Evolutionary conservation across 2,329 filamentous ascomycete species (phyloP), one percentile per base, ranked within the genome.

Genomic region (Diplocarpon rosae): DNA sequence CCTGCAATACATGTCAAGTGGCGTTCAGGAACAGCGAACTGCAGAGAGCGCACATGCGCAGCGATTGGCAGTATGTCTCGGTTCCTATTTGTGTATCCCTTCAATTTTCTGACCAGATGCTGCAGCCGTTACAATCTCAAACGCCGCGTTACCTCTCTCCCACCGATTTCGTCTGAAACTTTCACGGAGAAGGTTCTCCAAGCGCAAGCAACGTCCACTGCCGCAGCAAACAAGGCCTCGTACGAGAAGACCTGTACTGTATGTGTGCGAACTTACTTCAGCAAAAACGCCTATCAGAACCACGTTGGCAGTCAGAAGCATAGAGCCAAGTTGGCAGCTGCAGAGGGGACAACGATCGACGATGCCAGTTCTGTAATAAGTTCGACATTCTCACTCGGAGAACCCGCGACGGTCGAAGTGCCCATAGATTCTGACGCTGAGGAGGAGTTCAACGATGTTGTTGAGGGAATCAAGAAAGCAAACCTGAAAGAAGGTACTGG

Each of bases 1-100:
- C 90, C 45, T 98, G 92, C 78, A 98, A 96, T 66, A 92, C 89
- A 47, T 98, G 92, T 63, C 87, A 95, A 64, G 89, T 98, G 56
- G 92, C 90, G 42, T 98, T 96, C 68, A 83, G 90, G 54, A 88
- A 86, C 62, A 88, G 85, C 63, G 90, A 96, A 62, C 74, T 93
- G 45, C 92, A 98, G 68, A 82, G 92, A 63, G 81, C 78, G 31
- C 92, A 98, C 63, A 98, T 98, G 92, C 88, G 92, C 65, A 92
- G 83, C 57, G 92, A 98, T 69, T 98, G 92, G 92, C 90, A 98
- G 84, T 92, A 74, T 69, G 85, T 80, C 43, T 41, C 39, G 20
- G 28, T 44, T 40, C 32, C 17, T 27, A 40, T 11, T 33, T n/a
- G 6, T 43, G 33, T 42, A 44, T 31, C 45, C n/a, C 13, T 20